These are phyloP conservation scores for Cruciata laevipes DNA, from an alignment of 257 asterid species.

Conservation along the genomic window DNA sequence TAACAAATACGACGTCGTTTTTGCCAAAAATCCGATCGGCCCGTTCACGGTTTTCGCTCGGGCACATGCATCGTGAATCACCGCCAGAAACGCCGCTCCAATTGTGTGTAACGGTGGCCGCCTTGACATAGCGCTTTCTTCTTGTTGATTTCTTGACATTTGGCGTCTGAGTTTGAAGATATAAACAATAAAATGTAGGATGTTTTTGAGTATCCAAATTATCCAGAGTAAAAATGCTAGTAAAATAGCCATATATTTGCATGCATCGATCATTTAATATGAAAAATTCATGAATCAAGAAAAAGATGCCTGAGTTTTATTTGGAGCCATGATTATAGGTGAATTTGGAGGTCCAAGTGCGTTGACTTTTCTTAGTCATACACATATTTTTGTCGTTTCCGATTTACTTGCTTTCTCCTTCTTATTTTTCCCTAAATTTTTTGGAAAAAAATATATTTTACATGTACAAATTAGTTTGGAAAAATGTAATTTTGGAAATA, in stretches of 20 bases:
- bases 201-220: neutral
- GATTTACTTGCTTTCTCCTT: neutral
- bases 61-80: slow-evolving; percentile 28
- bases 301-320: neutral
- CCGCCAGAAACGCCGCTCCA: slow-evolving; percentile 36
- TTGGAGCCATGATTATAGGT: neutral
- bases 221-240: neutral
- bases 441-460: too few species aligned
- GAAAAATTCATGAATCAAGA: too few species aligned
- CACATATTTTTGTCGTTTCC: neutral
- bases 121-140: slow-evolving; percentile 19
- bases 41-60: slow-evolving; percentile 32
- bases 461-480: too few species aligned
- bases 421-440: neutral
- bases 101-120: slow-evolving; percentile 54
- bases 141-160: slow-evolving; percentile 12
- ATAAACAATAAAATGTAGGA: too few species aligned
- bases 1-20: slow-evolving; percentile 7
- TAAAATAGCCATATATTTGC: neutral
- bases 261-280: neutral
- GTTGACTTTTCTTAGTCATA: neutral
- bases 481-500: neutral
- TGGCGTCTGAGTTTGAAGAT: neutral
- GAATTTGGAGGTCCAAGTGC: neutral
- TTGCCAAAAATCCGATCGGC: slow-evolving; percentile 35